Percentiles rank a stretch among this genome's conserved stretches.
These are phyloP conservation scores for Cyclocybe aegerita DNA, from an alignment of 768 basidiomycete species.

Conservation along the genomic window DNA sequence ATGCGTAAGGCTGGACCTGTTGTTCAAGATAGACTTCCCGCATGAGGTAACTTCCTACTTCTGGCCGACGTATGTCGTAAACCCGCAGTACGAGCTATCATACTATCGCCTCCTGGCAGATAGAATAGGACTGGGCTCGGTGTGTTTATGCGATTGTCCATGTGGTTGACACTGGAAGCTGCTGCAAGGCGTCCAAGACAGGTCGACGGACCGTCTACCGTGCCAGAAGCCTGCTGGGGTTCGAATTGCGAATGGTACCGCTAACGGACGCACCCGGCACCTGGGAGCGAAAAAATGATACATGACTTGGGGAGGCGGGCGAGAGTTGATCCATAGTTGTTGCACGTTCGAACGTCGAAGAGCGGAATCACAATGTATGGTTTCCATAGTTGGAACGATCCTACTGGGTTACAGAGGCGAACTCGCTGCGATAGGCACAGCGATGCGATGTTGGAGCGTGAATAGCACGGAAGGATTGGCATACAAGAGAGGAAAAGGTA, in stretches of 20 bases:
- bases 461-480: conserved; percentile 5
- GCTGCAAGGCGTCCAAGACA: not conserved
- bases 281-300: not conserved
- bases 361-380: conserved; percentile 8
- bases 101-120: no score
- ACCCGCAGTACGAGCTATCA: no score
- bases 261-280: no score
- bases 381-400: conserved; percentile 13
- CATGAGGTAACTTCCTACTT: no score
- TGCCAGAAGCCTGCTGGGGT: not conserved
- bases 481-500: conserved; percentile 3
- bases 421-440: conserved; percentile 14
- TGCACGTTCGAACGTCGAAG: not conserved
- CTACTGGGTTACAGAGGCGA: conserved; percentile 9
- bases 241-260: not conserved
- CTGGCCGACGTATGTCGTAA: no score
- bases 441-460: conserved; percentile 5
- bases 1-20: no score
- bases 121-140: no score
- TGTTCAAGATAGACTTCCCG: no score
- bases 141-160: no score
- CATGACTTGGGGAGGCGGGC: no score
- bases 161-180: not conserved
- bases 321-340: no score
- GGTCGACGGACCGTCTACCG: not conserved